Conservation (phyloP, 1,139 yeast genomes). For the Lodderomyces beijingensis region DNA sequence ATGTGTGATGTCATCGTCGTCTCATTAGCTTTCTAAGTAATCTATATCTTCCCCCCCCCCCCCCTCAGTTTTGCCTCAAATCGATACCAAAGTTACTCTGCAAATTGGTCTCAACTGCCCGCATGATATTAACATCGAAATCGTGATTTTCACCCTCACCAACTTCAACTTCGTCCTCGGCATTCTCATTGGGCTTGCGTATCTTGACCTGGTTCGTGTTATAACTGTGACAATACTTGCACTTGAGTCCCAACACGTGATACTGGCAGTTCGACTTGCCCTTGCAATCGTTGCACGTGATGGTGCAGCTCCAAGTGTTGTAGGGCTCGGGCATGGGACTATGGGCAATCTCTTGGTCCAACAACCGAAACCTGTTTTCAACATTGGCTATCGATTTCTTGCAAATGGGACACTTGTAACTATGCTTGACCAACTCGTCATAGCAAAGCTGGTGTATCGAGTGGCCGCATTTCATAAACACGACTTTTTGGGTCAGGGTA, state of each 20-base stretch:
- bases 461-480: slow-evolving; percentile 93
- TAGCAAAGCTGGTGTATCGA: slow-evolving; percentile 86
- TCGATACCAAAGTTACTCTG: slow-evolving; percentile 38
- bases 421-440: slow-evolving; percentile 71
- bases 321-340: slow-evolving; percentile 82
- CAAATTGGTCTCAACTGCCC: slow-evolving; percentile 33
- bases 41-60: background rate
- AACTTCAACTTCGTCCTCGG: slow-evolving; percentile 2
- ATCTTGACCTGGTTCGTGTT: slow-evolving; percentile 73
- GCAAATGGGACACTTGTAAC: slow-evolving; percentile 89
- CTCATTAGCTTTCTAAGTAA: background rate
- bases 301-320: slow-evolving; percentile 67
- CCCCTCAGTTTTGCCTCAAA: slow-evolving; percentile 7
- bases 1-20: too few species aligned
- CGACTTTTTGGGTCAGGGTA: slow-evolving; percentile 79
- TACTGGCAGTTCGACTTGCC: slow-evolving; percentile 74
- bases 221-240: slow-evolving; percentile 82
- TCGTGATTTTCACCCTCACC: slow-evolving; percentile 9
- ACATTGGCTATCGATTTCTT: slow-evolving; percentile 79
- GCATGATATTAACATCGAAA: slow-evolving; percentile 21
- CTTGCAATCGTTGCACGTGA: slow-evolving; percentile 85
- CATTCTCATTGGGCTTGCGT: slow-evolving; percentile 52
- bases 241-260: slow-evolving; percentile 82
- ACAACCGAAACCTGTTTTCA: slow-evolving; percentile 80
- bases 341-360: slow-evolving; percentile 75